Conservation (phyloP, 345 rosid species). For the Angophora floribunda region DNA sequence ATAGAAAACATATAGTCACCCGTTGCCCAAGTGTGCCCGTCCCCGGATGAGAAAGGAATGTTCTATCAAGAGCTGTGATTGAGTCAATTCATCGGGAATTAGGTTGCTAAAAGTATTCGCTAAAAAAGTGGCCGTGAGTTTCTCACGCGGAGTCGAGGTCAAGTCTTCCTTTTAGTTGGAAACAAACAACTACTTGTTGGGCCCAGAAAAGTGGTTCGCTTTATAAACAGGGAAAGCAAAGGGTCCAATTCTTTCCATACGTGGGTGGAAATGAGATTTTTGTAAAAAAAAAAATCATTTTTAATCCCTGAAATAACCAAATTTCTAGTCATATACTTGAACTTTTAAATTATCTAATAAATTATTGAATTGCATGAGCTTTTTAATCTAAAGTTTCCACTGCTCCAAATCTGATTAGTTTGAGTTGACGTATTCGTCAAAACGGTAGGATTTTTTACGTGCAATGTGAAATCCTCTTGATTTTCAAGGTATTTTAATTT, state of each 20-base stretch:
- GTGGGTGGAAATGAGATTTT: neutral
- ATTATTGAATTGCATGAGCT: neutral
- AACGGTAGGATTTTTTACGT: rapidly evolving
- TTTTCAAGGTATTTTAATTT: too few species aligned
- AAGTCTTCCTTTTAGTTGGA: rapidly evolving
- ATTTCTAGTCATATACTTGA: neutral
- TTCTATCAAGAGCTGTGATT: neutral
- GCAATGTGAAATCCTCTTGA: neutral
- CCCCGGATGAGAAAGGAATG: neutral
- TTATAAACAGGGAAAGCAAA: too few species aligned
- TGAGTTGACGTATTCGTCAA: neutral
- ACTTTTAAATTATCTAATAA: neutral
- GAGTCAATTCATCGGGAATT: neutral
- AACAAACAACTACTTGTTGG: too few species aligned
- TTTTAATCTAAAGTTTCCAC: too few species aligned
- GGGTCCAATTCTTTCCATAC: neutral
- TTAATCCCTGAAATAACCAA: too few species aligned
- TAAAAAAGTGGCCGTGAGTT: too few species aligned
- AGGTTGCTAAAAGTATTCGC: neutral
- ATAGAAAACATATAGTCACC: too few species aligned
- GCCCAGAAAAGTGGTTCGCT: too few species aligned
- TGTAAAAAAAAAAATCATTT: too few species aligned
- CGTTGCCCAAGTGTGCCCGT: neutral
- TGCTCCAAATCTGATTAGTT: too few species aligned
- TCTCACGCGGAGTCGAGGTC: too few species aligned